Evolutionary conservation across 2,329 filamentous ascomycete genomes (phyloP).

Genomic region (Teratosphaeria nubilosa): DNA sequence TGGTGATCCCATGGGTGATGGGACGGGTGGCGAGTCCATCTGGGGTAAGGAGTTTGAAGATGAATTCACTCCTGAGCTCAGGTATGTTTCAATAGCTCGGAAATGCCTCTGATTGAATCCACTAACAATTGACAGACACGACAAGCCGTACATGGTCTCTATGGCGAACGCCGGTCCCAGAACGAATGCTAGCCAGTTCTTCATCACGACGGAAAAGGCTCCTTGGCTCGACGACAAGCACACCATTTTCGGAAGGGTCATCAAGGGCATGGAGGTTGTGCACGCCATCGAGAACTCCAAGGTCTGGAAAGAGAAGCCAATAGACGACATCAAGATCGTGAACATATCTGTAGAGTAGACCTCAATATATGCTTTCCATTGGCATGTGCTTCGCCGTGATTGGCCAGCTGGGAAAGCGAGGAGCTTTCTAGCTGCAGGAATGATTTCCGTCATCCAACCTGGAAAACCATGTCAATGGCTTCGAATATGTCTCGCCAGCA

Average conservation of each 20-base stretch:
- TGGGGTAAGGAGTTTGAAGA: constrained; percentile 91
- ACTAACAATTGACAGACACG: constrained; percentile 44
- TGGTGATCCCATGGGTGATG: constrained; percentile 78
- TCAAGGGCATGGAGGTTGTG: constrained; percentile 85
- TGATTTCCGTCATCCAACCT: neutral
- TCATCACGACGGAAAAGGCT: constrained; percentile 96
- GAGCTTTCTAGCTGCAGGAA: neutral
- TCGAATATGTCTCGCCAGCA: neutral
- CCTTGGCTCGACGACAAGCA: constrained; percentile 95
- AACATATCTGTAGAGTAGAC: constrained; percentile 49
- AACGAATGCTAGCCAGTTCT: constrained; percentile 95
- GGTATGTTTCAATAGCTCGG: constrained; percentile 21
- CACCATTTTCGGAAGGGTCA: constrained; percentile 86
- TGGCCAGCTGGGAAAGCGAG: neutral
- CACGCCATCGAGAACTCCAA: constrained; percentile 89
- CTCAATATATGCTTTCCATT: neutral
- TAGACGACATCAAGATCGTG: constrained; percentile 95
- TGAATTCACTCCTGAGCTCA: constrained; percentile 72
- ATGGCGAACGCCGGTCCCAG: constrained; percentile 97
- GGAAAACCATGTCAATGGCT: neutral
- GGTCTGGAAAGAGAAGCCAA: constrained; percentile 83
- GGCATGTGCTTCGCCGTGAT: neutral
- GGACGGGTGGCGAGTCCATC: constrained; percentile 81
- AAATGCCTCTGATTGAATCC: neutral
- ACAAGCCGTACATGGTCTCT: constrained; percentile 90